Evolutionary conservation across 805 yeast species (phyloP).

Genomic region (Suhomyces prunicola): DNA sequence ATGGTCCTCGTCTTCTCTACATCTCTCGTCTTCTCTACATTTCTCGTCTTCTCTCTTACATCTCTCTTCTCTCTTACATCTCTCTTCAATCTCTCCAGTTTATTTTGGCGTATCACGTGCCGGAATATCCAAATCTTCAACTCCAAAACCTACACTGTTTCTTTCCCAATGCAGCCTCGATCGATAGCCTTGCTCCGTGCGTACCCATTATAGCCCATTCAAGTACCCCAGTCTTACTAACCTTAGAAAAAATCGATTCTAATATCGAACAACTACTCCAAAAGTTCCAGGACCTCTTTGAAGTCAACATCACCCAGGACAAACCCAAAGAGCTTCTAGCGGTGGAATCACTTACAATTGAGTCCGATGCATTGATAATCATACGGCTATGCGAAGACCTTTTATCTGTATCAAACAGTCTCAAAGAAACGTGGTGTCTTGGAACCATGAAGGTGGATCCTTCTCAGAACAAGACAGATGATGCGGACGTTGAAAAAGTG

Average conservation of each 20-base stretch:
- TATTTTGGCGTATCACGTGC: background rate
- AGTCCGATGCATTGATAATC: constrained; percentile 49
- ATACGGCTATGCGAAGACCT: constrained; percentile 53
- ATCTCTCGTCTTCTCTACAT: no score
- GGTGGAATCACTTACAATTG: constrained; percentile 55
- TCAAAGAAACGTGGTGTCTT: constrained; percentile 57
- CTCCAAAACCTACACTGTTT: background rate
- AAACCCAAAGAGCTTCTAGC: constrained; percentile 43
- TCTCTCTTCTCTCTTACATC: no score
- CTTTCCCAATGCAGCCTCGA: constrained; percentile 41
- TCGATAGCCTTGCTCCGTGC: constrained; percentile 39
- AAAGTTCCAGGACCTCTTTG: constrained; percentile 52
- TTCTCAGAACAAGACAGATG: constrained; percentile 12
- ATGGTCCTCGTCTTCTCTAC: no score
- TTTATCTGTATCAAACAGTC: constrained; percentile 43
- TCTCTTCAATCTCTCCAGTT: no score
- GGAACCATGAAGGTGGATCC: constrained; percentile 45
- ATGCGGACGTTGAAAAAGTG: constrained; percentile 21
- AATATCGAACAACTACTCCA: constrained; percentile 50
- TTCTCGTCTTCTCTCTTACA: no score
- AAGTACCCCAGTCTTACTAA: constrained; percentile 19
- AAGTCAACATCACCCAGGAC: constrained; percentile 41
- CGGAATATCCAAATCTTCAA: background rate
- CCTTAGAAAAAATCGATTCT: constrained; percentile 47
- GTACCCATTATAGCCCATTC: constrained; percentile 7